Conservation (phyloP, 2,329 filamentous ascomycete genomes). For the Balansia obtecta region DNA sequence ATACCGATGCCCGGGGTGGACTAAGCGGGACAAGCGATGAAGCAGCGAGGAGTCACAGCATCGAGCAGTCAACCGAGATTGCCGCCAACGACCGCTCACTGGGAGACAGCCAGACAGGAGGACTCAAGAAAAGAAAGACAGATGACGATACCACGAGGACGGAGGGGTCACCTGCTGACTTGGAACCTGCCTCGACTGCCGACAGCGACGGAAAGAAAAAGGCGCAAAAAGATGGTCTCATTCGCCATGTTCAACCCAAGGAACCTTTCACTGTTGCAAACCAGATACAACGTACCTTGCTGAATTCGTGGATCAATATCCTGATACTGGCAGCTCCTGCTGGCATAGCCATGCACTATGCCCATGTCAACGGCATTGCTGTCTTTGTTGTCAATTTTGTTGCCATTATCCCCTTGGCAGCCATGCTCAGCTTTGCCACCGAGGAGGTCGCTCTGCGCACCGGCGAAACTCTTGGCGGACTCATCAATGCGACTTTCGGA, state of each 20-base stretch:
- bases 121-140: conserved; percentile 21
- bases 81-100: conserved; percentile 11
- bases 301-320: conserved; percentile 80
- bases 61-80: conserved; percentile 10
- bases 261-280: conserved; percentile 46
- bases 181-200: conserved; percentile 9
- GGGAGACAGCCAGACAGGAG: conserved; percentile 11
- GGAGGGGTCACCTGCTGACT: background rate
- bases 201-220: conserved; percentile 16
- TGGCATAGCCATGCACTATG: conserved; percentile 64
- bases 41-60: conserved; percentile 9
- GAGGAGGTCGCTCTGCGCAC: conserved; percentile 76
- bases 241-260: conserved; percentile 36
- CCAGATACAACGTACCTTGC: conserved; percentile 61
- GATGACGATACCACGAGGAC: conserved; percentile 11
- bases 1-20: conserved; percentile 13
- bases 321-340: conserved; percentile 66
- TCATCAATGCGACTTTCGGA: conserved; percentile 87
- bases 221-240: conserved; percentile 25
- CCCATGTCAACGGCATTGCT: conserved; percentile 42
- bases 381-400: conserved; percentile 88
- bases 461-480: conserved; percentile 75
- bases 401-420: conserved; percentile 81
- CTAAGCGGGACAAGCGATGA: conserved; percentile 11
- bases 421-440: conserved; percentile 75